Evolutionary conservation across 257 asterid genomes (phyloP), one percentile per base, ranked within the genome.

Genomic region (Plectranthus barbatus): DNA sequence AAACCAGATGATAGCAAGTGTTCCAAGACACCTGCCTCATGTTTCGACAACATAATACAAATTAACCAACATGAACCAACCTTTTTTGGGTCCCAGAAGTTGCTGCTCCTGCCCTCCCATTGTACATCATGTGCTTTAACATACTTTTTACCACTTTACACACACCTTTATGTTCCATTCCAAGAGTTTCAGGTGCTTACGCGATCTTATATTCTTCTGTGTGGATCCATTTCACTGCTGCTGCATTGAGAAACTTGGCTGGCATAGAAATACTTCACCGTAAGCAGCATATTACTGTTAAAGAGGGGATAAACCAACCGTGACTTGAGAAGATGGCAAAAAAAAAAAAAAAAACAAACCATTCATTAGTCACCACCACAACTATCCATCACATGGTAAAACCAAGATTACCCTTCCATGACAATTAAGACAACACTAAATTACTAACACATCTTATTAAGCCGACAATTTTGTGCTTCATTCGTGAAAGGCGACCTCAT

Each of bases 381-480:
- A n/a, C 14, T 31, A 24, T 21, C 34, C 53, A 54, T 24, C 53
- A 23, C 26, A 55, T 17, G 48, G 47, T 62, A 18, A 49, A 57
- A 64, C 47, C 55, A 59, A 57, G 31, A 42, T 55, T 69, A 61
- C 39, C 72, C 6, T 46, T 60, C 41, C 21, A 33, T 26, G 57
- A 55, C 24, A 40, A 60, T 47, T 18, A 70, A 55, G 67, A 60
- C 53, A 40, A 31, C 5, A 59, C 59, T 40, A 64, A 52, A 40
- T 20, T 3, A 59, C 59, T 40, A 64, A 52, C 10, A 23, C 31
- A 2, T 26, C 31, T 26, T 26, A 2, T 59, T 66, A 39, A 60
- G 64, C 65, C 34, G 23, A 36, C 68, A 66, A 41, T 47, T 69
- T 69, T 40, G 73, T 41, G 74, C 48, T 46, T 49, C 68, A 46